Base-by-base conservation (phyloP, 148 eudicot species). In the Simmondsia chinensis region DNA sequence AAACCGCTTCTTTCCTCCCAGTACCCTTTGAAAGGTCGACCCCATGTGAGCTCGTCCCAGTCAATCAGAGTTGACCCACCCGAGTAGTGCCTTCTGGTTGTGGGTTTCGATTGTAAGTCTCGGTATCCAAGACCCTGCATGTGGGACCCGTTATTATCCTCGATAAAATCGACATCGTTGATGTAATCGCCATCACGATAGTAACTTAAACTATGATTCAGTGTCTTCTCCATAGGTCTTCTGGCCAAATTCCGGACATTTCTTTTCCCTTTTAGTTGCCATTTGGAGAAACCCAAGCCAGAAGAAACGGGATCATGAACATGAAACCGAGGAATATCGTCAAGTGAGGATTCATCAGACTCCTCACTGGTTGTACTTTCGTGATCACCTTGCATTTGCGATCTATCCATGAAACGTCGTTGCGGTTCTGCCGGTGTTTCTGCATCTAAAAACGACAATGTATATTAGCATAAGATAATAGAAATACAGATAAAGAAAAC, bases 261-360 rank as follows among this genome's bases (percentile, higher is more conserved):
- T 68, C 99, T 70, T 63, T 82, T 91, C 45, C 99, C 74, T 69
- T 86, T 91, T 60, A 68, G 61, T 58, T 79, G 71, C 97, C 97
- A 91, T 56, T 73, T 77, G 11, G 95, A 86, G 28, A 75, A 72
- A 47, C 68, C 88, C 44, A 58, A 39, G 37, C 71, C 58, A 35
- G 62, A 28, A 30, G 60, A 48, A 24, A 33, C 61, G 34, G 59
- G 74, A 39, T 61, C 77, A 40, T 58, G 46, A 49, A 45, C 48
- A 64, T 13, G 60, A 50, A 61, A 62, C 46, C 56, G 72, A 57
- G 87, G 58, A 43, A 39, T 45, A 17, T 63, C 73, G 54, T 59
- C 69, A 13, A 54, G 62, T 28, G 54, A 52, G 36, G 39, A 30
- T 29, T 73, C 82, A 60, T 79, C 77, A 32, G 68, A 48, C 18